Percentiles rank a stretch among this genome's conserved stretches.
Conservation (phyloP, 306 rosid genomes). For the Fragaria iinumae region DNA sequence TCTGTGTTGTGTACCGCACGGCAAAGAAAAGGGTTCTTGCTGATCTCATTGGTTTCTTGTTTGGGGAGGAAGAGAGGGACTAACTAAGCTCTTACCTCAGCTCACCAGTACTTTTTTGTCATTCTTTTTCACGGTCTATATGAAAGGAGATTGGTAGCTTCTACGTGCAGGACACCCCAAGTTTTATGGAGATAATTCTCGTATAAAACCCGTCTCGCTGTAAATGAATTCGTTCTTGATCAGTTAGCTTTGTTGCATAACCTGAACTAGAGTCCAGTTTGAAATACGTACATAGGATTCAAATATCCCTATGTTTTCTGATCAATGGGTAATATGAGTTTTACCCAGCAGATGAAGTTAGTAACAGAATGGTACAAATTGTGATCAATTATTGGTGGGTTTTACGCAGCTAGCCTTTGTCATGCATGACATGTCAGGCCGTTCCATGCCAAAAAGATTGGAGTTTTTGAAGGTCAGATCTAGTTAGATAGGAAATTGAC, state of each 20-base stretch:
- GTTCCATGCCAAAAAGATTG: slow-evolving; percentile 25
- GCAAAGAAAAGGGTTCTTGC: slow-evolving; percentile 1
- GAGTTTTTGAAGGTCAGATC: slow-evolving; percentile 28
- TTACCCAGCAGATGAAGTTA: background rate
- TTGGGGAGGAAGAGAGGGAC: background rate
- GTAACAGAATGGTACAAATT: background rate
- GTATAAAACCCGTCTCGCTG: background rate
- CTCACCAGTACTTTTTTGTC: background rate
- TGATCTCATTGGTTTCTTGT: slow-evolving; percentile 23
- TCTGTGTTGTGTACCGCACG: slow-evolving; percentile 30
- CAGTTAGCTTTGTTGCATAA: background rate
- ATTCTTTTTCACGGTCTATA: background rate
- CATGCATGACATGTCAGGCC: slow-evolving; percentile 10
- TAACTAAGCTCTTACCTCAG: background rate
- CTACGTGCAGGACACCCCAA: slow-evolving; percentile 6
- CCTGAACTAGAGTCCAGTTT: background rate
- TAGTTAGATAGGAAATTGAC: slow-evolving; percentile 31
- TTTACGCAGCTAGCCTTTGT: background rate
- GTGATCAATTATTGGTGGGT: slow-evolving; percentile 6
- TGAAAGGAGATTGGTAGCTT: background rate
- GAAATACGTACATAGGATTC: background rate
- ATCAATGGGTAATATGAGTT: background rate
- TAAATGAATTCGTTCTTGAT: background rate
- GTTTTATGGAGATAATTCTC: background rate
- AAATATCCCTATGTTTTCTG: background rate